Evolutionary conservation across 106 monocot genomes (phyloP), one percentile per base, ranked within the genome.

Genomic region (Dendrobium nobile): DNA sequence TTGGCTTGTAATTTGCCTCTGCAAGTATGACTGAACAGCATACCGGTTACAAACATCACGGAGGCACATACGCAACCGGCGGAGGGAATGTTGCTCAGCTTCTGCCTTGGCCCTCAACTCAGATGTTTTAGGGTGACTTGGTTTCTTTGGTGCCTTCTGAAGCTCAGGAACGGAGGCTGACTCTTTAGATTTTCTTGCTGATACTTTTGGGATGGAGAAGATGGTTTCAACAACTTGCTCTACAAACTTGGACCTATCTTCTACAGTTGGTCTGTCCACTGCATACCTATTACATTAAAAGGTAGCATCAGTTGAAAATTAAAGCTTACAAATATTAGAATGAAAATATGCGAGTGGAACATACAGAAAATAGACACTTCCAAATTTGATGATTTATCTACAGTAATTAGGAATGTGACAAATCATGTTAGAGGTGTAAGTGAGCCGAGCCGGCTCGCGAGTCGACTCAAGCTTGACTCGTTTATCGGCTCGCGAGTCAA

Each of bases 1-100:
- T 43, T 5, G 5, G 17, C 9, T 9, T 44, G 19, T 41, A 74
- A 9, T 47, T 45, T 51, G 9, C 27, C 4, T 76, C 26, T 22
- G 7, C 5, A 15, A 48, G 27, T 10, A 73, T 11, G 27, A 26
- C n/a, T 58, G 37, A 79, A 61, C 28, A 78, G 20, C 84, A 83
- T 47, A 98, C 98, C 98, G 68, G 80, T 98, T 99, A 78, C 99
- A 99, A 82, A 99, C 84, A 91, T 99, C 99, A 17, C 99, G 91
- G 11, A 99, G 91, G 80, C 99, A 99, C 99, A 99, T 99, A 58
- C 99, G 86, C 73, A 99, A 54, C 42, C 99, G 86, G 7, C 99
- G 92, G 86, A 99, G 88, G 65, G 95, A 90, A 83, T 99, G 93
- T 48, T 95, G 93, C 80, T 99, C 95, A 67, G 93, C 93, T 79